Percentiles rank a stretch among this genome's conserved stretches.
phyloP scores from a whole-genome alignment of 768 basidiomycete genomes.

The Lentinula edodes region DNA sequence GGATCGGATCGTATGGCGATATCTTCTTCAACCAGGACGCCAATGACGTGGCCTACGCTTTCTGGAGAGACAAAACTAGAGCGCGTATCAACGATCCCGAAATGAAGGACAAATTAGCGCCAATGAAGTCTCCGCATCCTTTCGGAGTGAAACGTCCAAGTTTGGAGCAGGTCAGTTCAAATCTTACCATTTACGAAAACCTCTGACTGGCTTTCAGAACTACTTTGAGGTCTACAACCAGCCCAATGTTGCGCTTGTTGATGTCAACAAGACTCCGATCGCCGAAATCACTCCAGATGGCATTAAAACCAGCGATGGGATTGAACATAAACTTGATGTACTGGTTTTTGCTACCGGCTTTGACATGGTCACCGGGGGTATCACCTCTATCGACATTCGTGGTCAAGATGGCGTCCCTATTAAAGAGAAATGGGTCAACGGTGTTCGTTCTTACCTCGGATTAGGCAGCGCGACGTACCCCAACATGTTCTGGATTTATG shows the following conservation, averaged over 20 bases:
- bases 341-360: constrained; percentile 14
- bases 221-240: constrained; percentile 9
- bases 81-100: constrained; percentile 1
- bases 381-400: constrained; percentile 12
- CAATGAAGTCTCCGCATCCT: constrained; percentile 3
- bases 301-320: constrained; percentile 8
- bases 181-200: neutral
- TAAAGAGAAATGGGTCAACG: constrained; percentile 12
- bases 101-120: constrained; percentile 3
- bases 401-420: constrained; percentile 11
- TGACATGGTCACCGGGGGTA: constrained; percentile 11
- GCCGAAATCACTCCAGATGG: constrained; percentile 12
- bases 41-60: constrained; percentile 5
- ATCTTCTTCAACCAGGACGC: constrained; percentile 1
- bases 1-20: constrained; percentile 7
- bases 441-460: constrained; percentile 14
- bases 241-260: constrained; percentile 11
- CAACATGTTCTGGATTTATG: constrained; percentile 14
- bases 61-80: constrained; percentile 6
- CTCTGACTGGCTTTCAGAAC: neutral
- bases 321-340: constrained; percentile 11
- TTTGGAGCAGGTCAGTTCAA: neutral
- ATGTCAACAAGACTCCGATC: constrained; percentile 12
- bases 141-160: constrained; percentile 7
- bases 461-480: constrained; percentile 9